A percentile compares a stretch with the other conserved stretches of the same genome.
Conservation (phyloP, 257 asterid genomes). For the Nicotiana obtusifolia region DNA sequence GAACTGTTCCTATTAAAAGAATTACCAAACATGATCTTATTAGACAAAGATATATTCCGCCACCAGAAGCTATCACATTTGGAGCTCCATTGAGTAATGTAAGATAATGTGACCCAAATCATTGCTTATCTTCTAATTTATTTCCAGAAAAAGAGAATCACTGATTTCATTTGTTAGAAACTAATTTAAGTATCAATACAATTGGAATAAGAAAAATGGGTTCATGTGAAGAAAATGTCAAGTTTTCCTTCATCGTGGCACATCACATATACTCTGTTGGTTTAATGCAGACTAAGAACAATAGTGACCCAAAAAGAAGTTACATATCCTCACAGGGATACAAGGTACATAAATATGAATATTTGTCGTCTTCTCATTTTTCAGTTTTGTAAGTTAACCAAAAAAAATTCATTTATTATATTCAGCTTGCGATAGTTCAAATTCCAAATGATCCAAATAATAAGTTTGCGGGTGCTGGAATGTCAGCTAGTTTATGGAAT, state of each 20-base stretch:
- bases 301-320: neutral
- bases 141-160: neutral
- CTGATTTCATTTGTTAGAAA: too few species aligned
- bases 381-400: too few species aligned
- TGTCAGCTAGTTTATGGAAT: neutral
- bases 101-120: neutral
- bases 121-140: neutral
- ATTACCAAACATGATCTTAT: neutral
- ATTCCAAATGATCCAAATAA: neutral
- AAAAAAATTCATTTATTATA: too few species aligned
- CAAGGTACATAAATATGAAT: neutral
- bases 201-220: too few species aligned
- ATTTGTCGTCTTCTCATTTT: neutral
- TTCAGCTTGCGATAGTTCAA: neutral
- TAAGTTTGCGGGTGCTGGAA: neutral
- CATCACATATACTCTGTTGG: neutral
- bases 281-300: neutral
- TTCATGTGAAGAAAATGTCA: too few species aligned
- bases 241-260: too few species aligned
- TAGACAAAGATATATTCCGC: neutral
- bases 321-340: neutral
- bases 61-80: neutral
- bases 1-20: neutral
- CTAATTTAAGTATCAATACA: too few species aligned
- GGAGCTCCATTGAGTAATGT: neutral